Percentiles rank a stretch among this genome's conserved stretches.
Conservation (phyloP, 106 monocot genomes). For the Dendrobium chrysotoxum region DNA sequence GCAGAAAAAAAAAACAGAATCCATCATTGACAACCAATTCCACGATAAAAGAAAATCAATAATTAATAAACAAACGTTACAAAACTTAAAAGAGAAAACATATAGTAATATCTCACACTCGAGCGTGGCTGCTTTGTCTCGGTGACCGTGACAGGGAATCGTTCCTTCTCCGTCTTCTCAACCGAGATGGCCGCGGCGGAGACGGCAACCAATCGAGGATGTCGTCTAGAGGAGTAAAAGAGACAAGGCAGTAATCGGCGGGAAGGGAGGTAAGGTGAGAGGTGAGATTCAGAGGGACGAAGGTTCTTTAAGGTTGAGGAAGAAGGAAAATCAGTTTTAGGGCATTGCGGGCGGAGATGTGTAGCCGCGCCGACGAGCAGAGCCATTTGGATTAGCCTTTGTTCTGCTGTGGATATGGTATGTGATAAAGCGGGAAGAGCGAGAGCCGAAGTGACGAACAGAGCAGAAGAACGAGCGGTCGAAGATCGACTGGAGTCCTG, state of each 20-base stretch:
- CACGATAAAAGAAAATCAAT: background rate
- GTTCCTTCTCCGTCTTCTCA: conserved; percentile 24
- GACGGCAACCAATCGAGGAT: conserved; percentile 16
- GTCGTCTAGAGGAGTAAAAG: conserved; percentile 6
- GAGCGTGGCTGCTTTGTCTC: conserved; percentile 63
- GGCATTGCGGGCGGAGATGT: background rate
- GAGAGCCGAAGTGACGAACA: too few relatives aligned
- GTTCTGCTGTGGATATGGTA: background rate
- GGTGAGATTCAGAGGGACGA: background rate
- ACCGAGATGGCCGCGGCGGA: background rate
- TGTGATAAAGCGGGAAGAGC: background rate
- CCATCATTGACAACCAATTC: background rate
- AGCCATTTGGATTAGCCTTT: conserved; percentile 12
- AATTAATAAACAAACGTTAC: background rate
- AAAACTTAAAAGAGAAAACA: background rate
- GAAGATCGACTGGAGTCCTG: too few relatives aligned
- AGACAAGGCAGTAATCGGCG: conserved; percentile 2
- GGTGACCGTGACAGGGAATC: conserved; percentile 40
- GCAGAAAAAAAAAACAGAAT: background rate
- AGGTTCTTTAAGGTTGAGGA: background rate
- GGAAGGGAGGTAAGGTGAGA: conserved; percentile 3
- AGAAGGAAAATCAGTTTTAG: background rate
- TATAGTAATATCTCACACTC: conserved; percentile 26
- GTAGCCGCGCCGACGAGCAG: conserved; percentile 9
- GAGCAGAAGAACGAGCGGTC: too few relatives aligned